Conservation (phyloP, 2,329 filamentous ascomycete species). For the Alternaria burnsii region DNA sequence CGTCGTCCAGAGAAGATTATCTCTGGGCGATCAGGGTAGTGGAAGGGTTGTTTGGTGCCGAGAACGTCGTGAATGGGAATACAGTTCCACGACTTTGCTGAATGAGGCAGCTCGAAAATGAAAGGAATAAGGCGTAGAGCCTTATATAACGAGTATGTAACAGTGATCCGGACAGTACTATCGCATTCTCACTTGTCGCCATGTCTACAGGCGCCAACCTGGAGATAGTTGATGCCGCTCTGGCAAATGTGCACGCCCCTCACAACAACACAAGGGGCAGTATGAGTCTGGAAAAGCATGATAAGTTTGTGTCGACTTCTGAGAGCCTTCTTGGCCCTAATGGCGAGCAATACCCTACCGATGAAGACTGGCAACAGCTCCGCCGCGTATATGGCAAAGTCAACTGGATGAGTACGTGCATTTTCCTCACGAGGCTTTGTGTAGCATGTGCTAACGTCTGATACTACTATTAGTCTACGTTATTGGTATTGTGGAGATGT, state of each 20-base stretch:
- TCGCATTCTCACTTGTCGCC: neutral
- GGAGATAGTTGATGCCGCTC: slow-evolving; percentile 27
- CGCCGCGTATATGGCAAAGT: slow-evolving; percentile 45
- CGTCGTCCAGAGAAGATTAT: slow-evolving; percentile 10
- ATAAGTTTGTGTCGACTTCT: slow-evolving; percentile 7
- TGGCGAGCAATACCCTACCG: slow-evolving; percentile 38
- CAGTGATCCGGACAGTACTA: neutral
- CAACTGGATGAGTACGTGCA: slow-evolving; percentile 30
- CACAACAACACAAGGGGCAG: slow-evolving; percentile 13
- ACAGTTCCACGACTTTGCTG: slow-evolving; percentile 15
- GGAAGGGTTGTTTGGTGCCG: slow-evolving; percentile 17
- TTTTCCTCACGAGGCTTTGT: neutral
- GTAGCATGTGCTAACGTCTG: neutral
- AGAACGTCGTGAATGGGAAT: slow-evolving; percentile 11
- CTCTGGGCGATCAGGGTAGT: slow-evolving; percentile 13
- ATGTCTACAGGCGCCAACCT: slow-evolving; percentile 32
- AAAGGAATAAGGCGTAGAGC: neutral
- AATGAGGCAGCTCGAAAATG: slow-evolving; percentile 28
- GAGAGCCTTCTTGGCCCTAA: slow-evolving; percentile 28
- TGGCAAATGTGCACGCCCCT: slow-evolving; percentile 19
- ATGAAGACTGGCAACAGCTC: slow-evolving; percentile 40
- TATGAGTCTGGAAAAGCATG: slow-evolving; percentile 21
- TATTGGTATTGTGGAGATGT: slow-evolving; percentile 43
- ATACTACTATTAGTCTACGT: slow-evolving; percentile 25
- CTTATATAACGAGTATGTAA: slow-evolving; percentile 5